Evolutionary conservation across 169 alveolate genomes (phyloP).

Genomic region (Plasmodium cynomolgi): DNA sequence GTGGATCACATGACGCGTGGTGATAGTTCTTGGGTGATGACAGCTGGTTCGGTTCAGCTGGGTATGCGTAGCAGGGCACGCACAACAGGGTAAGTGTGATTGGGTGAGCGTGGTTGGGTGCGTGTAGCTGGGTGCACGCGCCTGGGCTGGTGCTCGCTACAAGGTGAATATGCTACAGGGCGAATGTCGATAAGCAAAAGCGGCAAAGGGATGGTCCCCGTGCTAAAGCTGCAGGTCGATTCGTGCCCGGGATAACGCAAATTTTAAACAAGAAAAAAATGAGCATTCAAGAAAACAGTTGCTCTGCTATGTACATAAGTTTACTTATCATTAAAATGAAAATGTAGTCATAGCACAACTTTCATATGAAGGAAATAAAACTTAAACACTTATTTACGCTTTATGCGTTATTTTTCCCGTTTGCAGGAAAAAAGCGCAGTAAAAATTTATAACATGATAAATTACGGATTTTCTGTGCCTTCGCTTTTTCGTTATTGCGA

Average conservation of each 20-base stretch:
- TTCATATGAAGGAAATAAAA: background rate
- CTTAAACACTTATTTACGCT: background rate
- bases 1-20: background rate
- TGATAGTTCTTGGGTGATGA: background rate
- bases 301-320: background rate
- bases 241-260: background rate
- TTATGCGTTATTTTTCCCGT: slow-evolving; percentile 4
- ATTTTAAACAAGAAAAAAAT: background rate
- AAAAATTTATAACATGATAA: background rate
- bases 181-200: background rate
- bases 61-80: background rate
- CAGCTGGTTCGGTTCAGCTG: background rate
- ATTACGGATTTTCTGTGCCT: background rate
- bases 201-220: background rate
- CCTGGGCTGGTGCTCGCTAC: background rate
- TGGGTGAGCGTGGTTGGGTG: background rate
- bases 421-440: background rate
- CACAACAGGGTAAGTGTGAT: background rate
- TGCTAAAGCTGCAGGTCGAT: background rate
- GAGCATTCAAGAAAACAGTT: background rate
- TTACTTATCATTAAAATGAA: background rate
- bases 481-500: background rate
- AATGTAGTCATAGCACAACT: background rate
- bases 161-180: background rate
- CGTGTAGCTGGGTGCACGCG: background rate